Base-by-base conservation (phyloP, 148 eudicot species). In the Hydrangea macrophylla region DNA sequence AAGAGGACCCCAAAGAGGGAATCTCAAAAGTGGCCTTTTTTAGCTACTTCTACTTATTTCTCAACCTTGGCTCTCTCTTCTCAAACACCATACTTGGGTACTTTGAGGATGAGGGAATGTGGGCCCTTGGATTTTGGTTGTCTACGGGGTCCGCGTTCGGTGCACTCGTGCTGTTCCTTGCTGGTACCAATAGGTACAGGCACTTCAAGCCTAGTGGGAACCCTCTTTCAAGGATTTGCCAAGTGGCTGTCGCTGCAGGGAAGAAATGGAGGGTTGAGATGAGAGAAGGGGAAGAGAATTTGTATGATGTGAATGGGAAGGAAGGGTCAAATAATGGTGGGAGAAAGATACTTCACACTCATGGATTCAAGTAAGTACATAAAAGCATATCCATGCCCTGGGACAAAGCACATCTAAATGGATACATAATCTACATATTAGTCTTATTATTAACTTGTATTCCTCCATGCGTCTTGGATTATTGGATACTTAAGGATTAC, bases 131-230 rank as follows among this genome's bases (percentile, higher is more conserved):
- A 1, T 84, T 78, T 71, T 84, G 85, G 82, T 77, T 77, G 25
- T 81, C 88, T 2, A 76, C 84, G 9, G 72, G 36, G 2, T 78
- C 85, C 60, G 88, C 75, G 7, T 71, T 78, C 24, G 82, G 83
- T 65, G 88, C 79, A 24, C 58, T 84, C n/a, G 39, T 84, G 13
- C 66, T 79, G 62, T 66, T 84, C 24, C 68, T 84, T 30, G 69
- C 74, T 64, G 85, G 85, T 20, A 78, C 87, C 9, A 56, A 67
- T 3, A 80, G 82, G 62, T 84, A 84, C 53, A 73, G 87, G 25
- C 87, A 84, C 78, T 84, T 80, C 24, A 80, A 73, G 63, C 80
- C 87, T 12, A 69, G 72, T 55, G 87, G 88, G 1, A 84, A 84
- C 54, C 88, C 88, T 0, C 59, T 81, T 18, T 75, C 88, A 7